These are phyloP conservation scores for Apiotrichum brassicae DNA, from an alignment of 1,284 basidiomycete genomes.

Conservation along the genomic window DNA sequence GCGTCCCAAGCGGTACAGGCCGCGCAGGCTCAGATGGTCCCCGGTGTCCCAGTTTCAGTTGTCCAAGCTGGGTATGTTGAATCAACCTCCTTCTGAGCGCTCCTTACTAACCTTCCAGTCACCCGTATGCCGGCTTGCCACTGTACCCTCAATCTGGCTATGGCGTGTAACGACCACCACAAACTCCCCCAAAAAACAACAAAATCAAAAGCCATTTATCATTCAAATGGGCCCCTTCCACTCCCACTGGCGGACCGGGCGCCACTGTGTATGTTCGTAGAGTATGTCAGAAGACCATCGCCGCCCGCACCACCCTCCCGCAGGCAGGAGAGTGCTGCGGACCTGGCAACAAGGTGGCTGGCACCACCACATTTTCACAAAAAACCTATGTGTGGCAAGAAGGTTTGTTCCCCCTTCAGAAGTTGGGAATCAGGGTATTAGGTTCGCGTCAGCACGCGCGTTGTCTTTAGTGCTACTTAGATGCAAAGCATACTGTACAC, in stretches of 20 bases:
- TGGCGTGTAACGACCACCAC: neutral
- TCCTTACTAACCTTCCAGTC: neutral
- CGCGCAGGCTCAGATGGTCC: neutral
- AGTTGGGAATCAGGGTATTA: constrained; percentile 1
- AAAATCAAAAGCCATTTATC: neutral
- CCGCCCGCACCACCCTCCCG: neutral
- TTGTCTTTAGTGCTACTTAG: constrained; percentile 1
- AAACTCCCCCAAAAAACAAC: neutral
- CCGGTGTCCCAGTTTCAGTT: neutral
- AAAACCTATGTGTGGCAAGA: neutral
- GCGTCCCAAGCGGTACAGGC: neutral
- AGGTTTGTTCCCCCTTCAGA: neutral
- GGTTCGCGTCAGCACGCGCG: constrained; percentile 3
- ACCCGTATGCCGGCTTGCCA: neutral
- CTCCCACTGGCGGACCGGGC: neutral
- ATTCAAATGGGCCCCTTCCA: neutral
- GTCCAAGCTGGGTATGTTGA: neutral
- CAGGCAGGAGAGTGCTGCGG: neutral
- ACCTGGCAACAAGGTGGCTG: neutral
- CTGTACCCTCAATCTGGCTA: neutral
- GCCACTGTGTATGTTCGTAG: neutral
- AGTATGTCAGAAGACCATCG: neutral
- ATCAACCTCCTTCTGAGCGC: neutral
- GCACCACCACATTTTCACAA: neutral
- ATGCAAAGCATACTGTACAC: constrained; percentile 5